Evolutionary conservation across 148 eudicot species (phyloP).

Genomic region (Fagopyrum tataricum): DNA sequence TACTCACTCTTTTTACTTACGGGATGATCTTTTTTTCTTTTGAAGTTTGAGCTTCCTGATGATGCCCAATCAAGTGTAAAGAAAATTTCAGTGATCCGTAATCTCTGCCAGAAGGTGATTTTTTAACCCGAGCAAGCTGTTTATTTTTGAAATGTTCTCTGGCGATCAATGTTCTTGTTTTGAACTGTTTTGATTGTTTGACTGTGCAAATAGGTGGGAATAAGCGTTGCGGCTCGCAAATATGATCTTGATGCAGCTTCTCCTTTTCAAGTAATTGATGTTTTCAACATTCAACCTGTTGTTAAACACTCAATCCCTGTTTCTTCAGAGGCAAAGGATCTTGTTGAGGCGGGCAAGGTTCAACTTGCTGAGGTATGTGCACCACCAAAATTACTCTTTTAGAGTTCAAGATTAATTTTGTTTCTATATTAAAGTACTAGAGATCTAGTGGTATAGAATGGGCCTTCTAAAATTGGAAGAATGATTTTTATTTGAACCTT

Average conservation of each 20-base stretch:
- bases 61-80: conserved; percentile 67
- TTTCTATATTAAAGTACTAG: neutral
- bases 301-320: conserved; percentile 91
- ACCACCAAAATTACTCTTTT: neutral
- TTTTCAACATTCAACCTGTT: conserved; percentile 78
- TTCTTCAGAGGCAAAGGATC: conserved; percentile 91
- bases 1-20: neutral
- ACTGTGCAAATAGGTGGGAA: conserved; percentile 56
- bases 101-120: conserved; percentile 82
- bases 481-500: neutral
- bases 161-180: neutral
- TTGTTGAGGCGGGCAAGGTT: conserved; percentile 87
- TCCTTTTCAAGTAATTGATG: conserved; percentile 77
- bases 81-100: conserved; percentile 87
- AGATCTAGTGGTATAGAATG: neutral
- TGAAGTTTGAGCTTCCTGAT: conserved; percentile 81
- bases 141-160: neutral
- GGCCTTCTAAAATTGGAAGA: neutral
- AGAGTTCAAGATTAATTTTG: neutral
- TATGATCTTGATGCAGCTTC: conserved; percentile 62
- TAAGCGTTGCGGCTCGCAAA: conserved; percentile 70
- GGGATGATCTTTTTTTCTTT: neutral
- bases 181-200: neutral
- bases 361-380: conserved; percentile 82
- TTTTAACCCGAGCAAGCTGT: neutral